A percentile compares a stretch with the other conserved stretches of the same genome.
Conservation (phyloP, 129 eudicot species). For the Centella asiatica region DNA sequence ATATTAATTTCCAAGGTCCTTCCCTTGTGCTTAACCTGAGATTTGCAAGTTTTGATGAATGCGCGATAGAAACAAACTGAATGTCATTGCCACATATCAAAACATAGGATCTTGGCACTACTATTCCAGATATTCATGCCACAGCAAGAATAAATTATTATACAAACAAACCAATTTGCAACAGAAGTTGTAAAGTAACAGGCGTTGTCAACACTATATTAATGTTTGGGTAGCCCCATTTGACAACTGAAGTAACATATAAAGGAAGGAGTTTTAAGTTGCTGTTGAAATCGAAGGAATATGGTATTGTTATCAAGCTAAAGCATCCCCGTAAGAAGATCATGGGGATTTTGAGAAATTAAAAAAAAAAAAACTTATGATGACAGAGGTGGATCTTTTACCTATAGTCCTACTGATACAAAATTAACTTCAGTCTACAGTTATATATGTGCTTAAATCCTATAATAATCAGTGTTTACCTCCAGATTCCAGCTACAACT, state of each 20-base stretch:
- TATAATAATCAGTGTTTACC: no score
- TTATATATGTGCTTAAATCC: no score
- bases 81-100: neutral
- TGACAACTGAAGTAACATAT: neutral
- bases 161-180: no score
- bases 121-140: neutral
- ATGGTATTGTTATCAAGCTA: neutral
- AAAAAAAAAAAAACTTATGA: neutral
- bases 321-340: neutral
- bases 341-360: neutral
- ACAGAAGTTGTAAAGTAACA: neutral
- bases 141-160: neutral
- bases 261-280: neutral
- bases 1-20: slow-evolving; percentile 79
- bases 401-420: neutral
- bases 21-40: slow-evolving; percentile 56
- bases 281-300: neutral
- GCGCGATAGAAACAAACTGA: neutral
- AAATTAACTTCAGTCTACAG: no score
- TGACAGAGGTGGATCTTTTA: neutral
- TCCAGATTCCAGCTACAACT: slow-evolving; percentile 72
- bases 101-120: neutral
- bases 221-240: neutral
- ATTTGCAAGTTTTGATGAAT: neutral
- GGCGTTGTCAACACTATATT: neutral